Evolutionary conservation across 306 rosid species (phyloP).

Genomic region (Cicer judaicum): DNA sequence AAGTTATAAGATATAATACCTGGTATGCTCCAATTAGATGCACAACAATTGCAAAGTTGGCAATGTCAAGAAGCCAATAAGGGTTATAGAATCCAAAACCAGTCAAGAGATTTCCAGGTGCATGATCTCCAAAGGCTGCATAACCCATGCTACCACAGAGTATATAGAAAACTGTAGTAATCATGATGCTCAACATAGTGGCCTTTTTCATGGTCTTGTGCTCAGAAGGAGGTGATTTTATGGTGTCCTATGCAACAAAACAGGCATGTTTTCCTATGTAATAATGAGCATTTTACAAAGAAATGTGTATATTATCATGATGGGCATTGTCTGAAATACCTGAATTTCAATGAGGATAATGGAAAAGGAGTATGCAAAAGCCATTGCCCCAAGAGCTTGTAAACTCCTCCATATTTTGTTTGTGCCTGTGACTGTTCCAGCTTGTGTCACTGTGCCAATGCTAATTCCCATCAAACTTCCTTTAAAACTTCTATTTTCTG

Average conservation of each 20-base stretch:
- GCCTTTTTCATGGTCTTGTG: conserved; percentile 81
- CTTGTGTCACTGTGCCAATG: conserved; percentile 61
- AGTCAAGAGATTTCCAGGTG: conserved; percentile 78
- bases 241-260: conserved; percentile 63
- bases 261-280: conserved; percentile 6
- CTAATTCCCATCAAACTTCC: conserved; percentile 73
- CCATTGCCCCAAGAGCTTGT: conserved; percentile 80
- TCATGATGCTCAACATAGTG: conserved; percentile 51
- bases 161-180: conserved; percentile 67
- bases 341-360: conserved; percentile 79
- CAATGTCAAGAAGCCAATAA: conserved; percentile 78
- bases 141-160: conserved; percentile 80
- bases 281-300: neutral
- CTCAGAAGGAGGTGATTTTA: conserved; percentile 77
- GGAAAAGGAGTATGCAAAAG: conserved; percentile 78
- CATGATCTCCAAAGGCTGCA: conserved; percentile 73
- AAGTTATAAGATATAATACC: conserved; percentile 41
- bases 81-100: conserved; percentile 87
- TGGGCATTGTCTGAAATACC: conserved; percentile 44
- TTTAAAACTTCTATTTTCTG: conserved; percentile 62
- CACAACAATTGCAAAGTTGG: conserved; percentile 70
- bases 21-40: conserved; percentile 83
- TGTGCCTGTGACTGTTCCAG: conserved; percentile 65
- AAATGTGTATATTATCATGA: neutral
- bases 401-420: conserved; percentile 77